Evolutionary conservation across 1,284 basidiomycete genomes (phyloP), one percentile per base, ranked within the genome.

Genomic region (Apiotrichum veenhuisii): DNA sequence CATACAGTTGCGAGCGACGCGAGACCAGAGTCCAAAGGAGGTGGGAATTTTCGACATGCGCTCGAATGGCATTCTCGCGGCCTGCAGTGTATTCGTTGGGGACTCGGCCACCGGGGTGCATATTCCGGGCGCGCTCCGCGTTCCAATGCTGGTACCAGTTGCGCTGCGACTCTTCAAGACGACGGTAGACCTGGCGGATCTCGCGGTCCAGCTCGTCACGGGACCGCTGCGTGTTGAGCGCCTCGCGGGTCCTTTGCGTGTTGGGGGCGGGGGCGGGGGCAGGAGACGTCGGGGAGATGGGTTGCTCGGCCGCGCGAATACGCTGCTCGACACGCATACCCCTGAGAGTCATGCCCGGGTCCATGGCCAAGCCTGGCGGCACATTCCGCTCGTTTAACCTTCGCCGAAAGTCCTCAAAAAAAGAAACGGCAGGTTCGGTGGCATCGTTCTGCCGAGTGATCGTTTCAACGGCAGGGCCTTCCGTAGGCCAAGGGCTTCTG

Each of bases 1-100:
- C 44, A 20, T 45, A 45, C 44, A 30, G 44, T 5, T 14, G 44
- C 10, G 52, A 22, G 30, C 52, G 52, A 12, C 52, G 43, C n/a
- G 27, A 22, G 12, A 47, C 22, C 7, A 40, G 46, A 20, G 43
- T 34, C 59, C 59, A 61, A 33, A 61, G 52, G 2, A 51, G 44
- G 30, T 61, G 59, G 3, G 55, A 41, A 36, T 45, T 52, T 37
- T 57, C 59, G 18, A 61, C 53, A 38, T 61, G 55, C 11, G 53
- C 44, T 15, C 52, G 55, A 45, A 61, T 54, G 7, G 56, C 53
- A 12, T 36, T 53, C 3, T 50, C 41, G 5, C 55, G 44, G 5
- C 36, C 26, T 11, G 38, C 25, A 20, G 45, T 27, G 37, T 43
- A 50, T 52, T 57, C 50, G 50, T 57, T 54, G 2, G 55, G 52